Percentiles rank a stretch among this genome's conserved stretches.
These are phyloP conservation scores for Fusarium udum DNA, from an alignment of 2,329 filamentous ascomycete genomes.

Conservation along the genomic window DNA sequence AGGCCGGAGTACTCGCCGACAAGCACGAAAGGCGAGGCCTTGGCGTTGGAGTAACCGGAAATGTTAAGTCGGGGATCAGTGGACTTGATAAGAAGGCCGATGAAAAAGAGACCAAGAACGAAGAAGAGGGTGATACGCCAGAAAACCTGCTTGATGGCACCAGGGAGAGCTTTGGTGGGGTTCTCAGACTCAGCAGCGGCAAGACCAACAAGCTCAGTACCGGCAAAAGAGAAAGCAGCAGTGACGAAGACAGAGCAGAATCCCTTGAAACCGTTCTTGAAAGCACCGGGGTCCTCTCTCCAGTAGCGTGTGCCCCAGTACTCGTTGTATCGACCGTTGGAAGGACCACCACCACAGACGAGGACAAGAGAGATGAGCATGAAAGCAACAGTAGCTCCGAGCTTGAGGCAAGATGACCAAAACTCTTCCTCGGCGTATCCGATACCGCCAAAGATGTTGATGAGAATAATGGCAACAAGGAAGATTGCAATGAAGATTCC, in stretches of 20 bases:
- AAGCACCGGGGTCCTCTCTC: conserved; percentile 55
- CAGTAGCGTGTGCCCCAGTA: conserved; percentile 55
- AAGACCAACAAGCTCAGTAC: conserved; percentile 75
- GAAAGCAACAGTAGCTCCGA: conserved; percentile 66
- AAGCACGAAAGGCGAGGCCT: conserved; percentile 62
- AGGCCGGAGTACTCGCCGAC: conserved; percentile 61
- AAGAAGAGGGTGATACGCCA: conserved; percentile 63
- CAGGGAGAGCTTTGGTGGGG: conserved; percentile 76
- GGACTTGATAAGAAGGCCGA: conserved; percentile 57
- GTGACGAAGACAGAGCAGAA: conserved; percentile 76
- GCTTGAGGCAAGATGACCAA: conserved; percentile 63
- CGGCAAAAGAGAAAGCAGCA: conserved; percentile 75
- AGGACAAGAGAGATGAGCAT: conserved; percentile 69
- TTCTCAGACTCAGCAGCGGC: conserved; percentile 75
- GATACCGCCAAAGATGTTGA: conserved; percentile 66
- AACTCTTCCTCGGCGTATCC: conserved; percentile 68
- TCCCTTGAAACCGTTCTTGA: conserved; percentile 76
- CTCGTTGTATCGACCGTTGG: conserved; percentile 52
- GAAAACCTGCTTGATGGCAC: conserved; percentile 79
- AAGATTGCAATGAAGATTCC: conserved; percentile 67
- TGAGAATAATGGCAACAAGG: conserved; percentile 57
- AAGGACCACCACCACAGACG: conserved; percentile 66
- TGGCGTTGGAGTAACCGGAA: conserved; percentile 39
- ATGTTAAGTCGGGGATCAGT: conserved; percentile 55
- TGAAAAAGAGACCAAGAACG: conserved; percentile 59